These are phyloP conservation scores for Protomyces arabidopsidicola DNA, from an alignment of 1,139 yeast genomes.

Conservation along the genomic window DNA sequence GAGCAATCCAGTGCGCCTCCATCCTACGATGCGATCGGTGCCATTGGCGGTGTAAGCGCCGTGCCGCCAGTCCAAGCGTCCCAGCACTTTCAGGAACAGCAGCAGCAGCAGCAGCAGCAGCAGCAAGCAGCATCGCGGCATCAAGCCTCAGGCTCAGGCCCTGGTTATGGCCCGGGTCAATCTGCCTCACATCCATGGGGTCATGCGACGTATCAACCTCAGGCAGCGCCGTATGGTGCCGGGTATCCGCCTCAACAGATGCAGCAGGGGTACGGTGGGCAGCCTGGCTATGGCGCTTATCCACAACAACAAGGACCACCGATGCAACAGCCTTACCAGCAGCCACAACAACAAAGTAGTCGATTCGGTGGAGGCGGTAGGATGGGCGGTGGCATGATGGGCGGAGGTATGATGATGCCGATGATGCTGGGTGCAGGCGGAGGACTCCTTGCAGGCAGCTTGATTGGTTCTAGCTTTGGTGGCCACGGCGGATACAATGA, in stretches of 20 bases:
- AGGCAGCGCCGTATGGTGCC: background rate
- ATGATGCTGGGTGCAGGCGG: slow-evolving; percentile 70
- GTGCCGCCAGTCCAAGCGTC: background rate
- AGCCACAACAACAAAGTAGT: slow-evolving; percentile 36
- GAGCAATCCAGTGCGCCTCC: slow-evolving; percentile 11
- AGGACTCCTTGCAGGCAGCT: slow-evolving; percentile 71
- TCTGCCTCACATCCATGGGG: background rate
- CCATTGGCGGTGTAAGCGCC: slow-evolving; percentile 34
- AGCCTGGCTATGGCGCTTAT: slow-evolving; percentile 31
- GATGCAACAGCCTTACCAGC: slow-evolving; percentile 33
- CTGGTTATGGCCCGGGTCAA: slow-evolving; percentile 18
- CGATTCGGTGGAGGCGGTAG: slow-evolving; percentile 38
- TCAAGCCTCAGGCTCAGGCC: slow-evolving; percentile 3
- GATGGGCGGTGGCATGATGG: slow-evolving; percentile 37
- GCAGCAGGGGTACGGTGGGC: slow-evolving; percentile 12
- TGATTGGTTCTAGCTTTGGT: slow-evolving; percentile 39
- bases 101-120: slow-evolving; percentile 27
- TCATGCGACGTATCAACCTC: background rate
- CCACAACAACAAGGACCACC: slow-evolving; percentile 23
- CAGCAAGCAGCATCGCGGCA: slow-evolving; percentile 11
- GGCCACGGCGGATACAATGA: background rate
- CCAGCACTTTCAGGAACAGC: slow-evolving; percentile 9
- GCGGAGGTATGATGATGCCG: background rate
- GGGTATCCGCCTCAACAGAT: background rate
- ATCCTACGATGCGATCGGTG: slow-evolving; percentile 31